Base-by-base conservation (phyloP, 202 grass and related monocot genomes). In the Zizania palustris region DNA sequence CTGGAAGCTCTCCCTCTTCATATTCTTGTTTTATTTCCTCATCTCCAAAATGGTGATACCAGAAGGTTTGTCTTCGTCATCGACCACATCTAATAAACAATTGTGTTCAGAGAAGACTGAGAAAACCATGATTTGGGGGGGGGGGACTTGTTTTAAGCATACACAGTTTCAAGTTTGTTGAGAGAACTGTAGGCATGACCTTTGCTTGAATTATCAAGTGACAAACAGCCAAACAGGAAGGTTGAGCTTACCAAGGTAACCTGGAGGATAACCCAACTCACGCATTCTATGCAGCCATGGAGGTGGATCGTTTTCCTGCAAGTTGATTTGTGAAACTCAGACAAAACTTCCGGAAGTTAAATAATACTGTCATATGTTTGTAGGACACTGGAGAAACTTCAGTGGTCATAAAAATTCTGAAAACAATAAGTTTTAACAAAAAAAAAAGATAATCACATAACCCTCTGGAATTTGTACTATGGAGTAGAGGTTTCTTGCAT, bases 281-380 rank as follows among this genome's bases (percentile, higher is more conserved):
- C 89, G 92, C 96, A 99, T 99, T 76, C 96, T 85, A 63, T 89
- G 77, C 56, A 95, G 83, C 96, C 96, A 99, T 35, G 96, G 96
- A 55, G 96, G 96, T 14, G 96, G 92, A n/a, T 99, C 96, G 76
- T 87, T 81, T 89, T 95, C 96, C 96, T 99, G 82, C 67, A 82
- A 63, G 80, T 28, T 28, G 28, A 55, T 65, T 71, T 56, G 54
- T 44, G 9, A 36, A 40, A 60, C 28, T 64, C 45, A 96, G 49
- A 42, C 75, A 75, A 11, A 34, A 54, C 22, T 61, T 33, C 5
- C 16, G 45, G 4, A 74, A 80, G 53, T 73, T 54, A 60, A 80
- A 70, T 45, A 69, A 72, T 4, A 12, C 15, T 33, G 35, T 43
- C 36, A 72, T 44, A 13, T 46, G 22, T 67, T 60, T 60, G 16